phyloP scores from a whole-genome alignment of 169 alveolate species.

The Amoebophrya sp. region DNA sequence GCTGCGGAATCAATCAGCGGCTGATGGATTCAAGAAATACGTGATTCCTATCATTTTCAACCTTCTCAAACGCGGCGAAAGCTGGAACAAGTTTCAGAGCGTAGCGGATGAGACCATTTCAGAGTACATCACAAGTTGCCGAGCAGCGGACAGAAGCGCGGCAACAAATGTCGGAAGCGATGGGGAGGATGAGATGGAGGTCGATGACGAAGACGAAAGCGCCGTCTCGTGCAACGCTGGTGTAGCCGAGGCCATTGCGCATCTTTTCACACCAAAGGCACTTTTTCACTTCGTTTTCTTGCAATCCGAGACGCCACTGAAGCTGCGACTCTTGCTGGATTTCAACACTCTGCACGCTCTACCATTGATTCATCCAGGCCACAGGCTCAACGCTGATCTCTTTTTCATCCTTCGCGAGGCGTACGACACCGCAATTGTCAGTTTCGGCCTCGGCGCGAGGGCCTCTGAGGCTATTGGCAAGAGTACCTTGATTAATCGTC shows the following conservation, averaged over 20 bases:
- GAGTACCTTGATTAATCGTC: not conserved
- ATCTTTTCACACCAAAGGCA: not conserved
- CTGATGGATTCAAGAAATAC: not conserved
- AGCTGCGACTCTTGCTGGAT: not conserved
- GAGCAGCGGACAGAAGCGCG: not conserved
- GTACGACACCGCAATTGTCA: not conserved
- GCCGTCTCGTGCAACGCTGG: not conserved
- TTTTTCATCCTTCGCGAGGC: not conserved
- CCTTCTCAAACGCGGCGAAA: not conserved
- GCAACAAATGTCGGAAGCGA: not conserved
- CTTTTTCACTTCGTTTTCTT: not conserved
- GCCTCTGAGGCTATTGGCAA: not conserved
- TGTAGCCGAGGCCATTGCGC: not conserved
- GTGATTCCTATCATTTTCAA: not conserved
- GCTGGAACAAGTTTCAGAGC: not conserved
- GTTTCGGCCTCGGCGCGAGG: not conserved
- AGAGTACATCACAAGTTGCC: not conserved
- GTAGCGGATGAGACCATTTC: not conserved
- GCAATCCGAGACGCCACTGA: not conserved
- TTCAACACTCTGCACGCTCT: not conserved
- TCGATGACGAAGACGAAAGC: not conserved
- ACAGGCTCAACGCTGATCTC: not conserved
- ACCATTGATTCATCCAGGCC: not conserved
- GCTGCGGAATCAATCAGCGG: not conserved
- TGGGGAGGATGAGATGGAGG: not conserved